A percentile compares a stretch with the other conserved stretches of the same genome.
Conservation (phyloP, 116 monocot species). For the Dioscorea cayenensis region DNA sequence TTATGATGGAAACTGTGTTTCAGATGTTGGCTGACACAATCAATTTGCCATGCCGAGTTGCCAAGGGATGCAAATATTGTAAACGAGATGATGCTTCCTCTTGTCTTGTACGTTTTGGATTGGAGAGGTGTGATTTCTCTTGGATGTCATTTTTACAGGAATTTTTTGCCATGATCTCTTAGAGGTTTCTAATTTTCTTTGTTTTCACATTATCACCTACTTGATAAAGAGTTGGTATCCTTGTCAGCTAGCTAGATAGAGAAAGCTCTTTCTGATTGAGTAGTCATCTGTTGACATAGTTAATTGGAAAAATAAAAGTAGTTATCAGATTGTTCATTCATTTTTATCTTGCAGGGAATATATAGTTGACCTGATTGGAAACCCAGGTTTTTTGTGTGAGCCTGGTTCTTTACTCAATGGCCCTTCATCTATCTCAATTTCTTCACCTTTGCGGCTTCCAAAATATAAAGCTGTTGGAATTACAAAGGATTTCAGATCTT, state of each 20-base stretch:
- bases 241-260: too few species aligned
- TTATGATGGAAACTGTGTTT: not conserved
- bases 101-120: slow-evolving; percentile 82
- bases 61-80: slow-evolving; percentile 91
- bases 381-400: slow-evolving; percentile 59
- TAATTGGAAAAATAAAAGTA: not conserved
- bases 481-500: slow-evolving; percentile 45
- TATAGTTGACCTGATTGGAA: slow-evolving; percentile 83
- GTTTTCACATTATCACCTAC: too few species aligned
- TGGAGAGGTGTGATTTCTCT: slow-evolving; percentile 46
- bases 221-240: too few species aligned
- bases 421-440: slow-evolving; percentile 63
- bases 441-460: slow-evolving; percentile 80
- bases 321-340: not conserved
- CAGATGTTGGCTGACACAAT: slow-evolving; percentile 85
- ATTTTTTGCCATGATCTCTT: not conserved
- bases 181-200: not conserved
- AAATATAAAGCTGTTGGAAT: slow-evolving; percentile 44
- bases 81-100: slow-evolving; percentile 74
- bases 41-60: slow-evolving; percentile 87
- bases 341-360: slow-evolving; percentile 64
- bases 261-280: not conserved
- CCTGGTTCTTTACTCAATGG: slow-evolving; percentile 88
- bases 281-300: not conserved
- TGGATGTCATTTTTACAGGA: not conserved